Conservation (phyloP, 1,284 basidiomycete species). For the Amylostereum chailletii region DNA sequence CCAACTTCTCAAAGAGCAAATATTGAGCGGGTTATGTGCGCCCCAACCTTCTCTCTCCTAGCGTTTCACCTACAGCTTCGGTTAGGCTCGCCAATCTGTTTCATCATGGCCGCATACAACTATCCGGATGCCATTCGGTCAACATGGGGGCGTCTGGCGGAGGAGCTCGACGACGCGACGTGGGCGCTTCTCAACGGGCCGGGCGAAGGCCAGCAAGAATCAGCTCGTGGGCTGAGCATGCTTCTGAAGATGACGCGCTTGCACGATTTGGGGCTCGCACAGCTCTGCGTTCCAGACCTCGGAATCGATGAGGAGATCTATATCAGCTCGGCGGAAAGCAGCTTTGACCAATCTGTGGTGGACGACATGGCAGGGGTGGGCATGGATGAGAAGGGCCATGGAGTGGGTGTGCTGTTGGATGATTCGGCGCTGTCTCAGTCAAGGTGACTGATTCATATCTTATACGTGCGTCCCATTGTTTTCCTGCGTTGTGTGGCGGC, state of each 20-base stretch:
- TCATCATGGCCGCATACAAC: constrained; percentile 59
- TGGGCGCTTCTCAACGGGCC: constrained; percentile 52
- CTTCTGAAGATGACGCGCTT: constrained; percentile 68
- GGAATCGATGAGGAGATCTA: constrained; percentile 13
- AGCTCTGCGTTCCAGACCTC: constrained; percentile 46
- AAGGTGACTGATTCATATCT: too few species aligned
- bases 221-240: constrained; percentile 50
- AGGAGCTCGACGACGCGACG: constrained; percentile 57
- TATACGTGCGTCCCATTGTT: too few species aligned
- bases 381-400: too few species aligned
- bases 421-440: too few species aligned
- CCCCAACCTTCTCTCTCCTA: constrained; percentile 8
- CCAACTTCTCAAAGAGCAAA: constrained; percentile 50
- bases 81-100: constrained; percentile 71
- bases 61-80: neutral
- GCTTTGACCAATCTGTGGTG: too few species aligned
- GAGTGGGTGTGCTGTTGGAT: too few species aligned
- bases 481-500: too few species aligned
- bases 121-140: constrained; percentile 55
- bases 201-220: constrained; percentile 19
- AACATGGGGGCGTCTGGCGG: constrained; percentile 59
- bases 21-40: constrained; percentile 70
- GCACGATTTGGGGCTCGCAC: constrained; percentile 64
- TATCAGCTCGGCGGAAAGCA: too few species aligned
- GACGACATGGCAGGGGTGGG: too few species aligned